Evolutionary conservation across 306 rosid genomes (phyloP), one percentile per base, ranked within the genome.

Genomic region (Herpetospermum pedunculosum): DNA sequence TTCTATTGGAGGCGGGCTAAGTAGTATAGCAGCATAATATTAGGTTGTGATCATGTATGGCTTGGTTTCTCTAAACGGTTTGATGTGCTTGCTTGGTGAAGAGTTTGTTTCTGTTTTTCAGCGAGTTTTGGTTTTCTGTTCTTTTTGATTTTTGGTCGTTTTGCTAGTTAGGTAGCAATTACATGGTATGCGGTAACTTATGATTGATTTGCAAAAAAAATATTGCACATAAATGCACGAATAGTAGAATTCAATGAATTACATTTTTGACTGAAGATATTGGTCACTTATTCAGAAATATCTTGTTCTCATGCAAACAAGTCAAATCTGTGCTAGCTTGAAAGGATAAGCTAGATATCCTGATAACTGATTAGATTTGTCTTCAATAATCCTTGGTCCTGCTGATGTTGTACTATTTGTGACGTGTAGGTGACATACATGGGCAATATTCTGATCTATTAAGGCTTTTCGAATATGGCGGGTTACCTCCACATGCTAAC

Each of bases 361-460:
- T 62, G 44, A 62, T 34, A 62, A 62, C 19, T 68, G 19, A 7
- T 11, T 43, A 69, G 44, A 7, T 69, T 28, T 44, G 28, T 46
- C 57, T 69, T 69, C 35, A 69, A 7, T 46, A 23, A 26, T 69
- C 26, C 21, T 13, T 48, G 34, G 55, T 69, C 55, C 28, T 44
- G 74, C 74, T 69, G 54, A 70, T 44, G 57, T 43, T 28, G 41
- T 44, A 16, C 37, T 43, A n/a, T 38, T 81, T 73, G 50, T 80
- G 54, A 62, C 53, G 9, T 83, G 79, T 89, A 93, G 98, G 97
- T 47, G 98, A 93, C 73, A 79, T 93, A 77, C 98, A 93, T 70
- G 98, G 98, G 40, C 98, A 93, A 75, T 93, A 93, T 79, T 89
- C 92, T 18, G 98, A 93, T 84, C 98, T 93, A 47, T 80, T 93